These are phyloP conservation scores for Coniochaeta ligniaria DNA, from an alignment of 2,329 filamentous ascomycete species.

Conservation along the genomic window DNA sequence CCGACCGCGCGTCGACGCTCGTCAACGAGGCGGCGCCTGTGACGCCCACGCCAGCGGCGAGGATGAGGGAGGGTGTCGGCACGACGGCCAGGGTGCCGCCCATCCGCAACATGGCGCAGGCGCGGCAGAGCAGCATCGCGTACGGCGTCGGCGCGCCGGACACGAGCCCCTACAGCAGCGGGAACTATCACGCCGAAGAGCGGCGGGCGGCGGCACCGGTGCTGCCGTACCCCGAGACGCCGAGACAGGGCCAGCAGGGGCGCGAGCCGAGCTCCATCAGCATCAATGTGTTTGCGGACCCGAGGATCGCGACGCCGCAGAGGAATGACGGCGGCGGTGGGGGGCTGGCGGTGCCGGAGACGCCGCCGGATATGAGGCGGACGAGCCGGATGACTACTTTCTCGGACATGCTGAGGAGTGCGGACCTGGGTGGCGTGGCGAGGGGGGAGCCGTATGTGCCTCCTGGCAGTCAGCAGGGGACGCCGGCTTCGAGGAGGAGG, in stretches of 20 bases:
- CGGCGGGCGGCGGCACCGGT: background rate
- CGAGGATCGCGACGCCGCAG: slow-evolving; percentile 24
- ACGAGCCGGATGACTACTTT: slow-evolving; percentile 36
- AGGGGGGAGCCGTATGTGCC: slow-evolving; percentile 35
- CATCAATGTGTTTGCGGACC: slow-evolving; percentile 47
- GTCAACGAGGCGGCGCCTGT: background rate
- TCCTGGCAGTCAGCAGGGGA: slow-evolving; percentile 15
- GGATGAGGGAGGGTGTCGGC: background rate
- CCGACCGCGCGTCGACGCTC: slow-evolving; percentile 2
- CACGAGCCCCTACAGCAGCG: slow-evolving; percentile 2
- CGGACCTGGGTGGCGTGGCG: slow-evolving; percentile 32
- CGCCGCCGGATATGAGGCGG: background rate
- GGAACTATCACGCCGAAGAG: background rate
- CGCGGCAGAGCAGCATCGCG: slow-evolving; percentile 11
- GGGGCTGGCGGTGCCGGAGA: background rate
- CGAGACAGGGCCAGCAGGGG: slow-evolving; percentile 11
- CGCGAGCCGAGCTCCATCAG: slow-evolving; percentile 39
- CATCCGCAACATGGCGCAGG: slow-evolving; percentile 28
- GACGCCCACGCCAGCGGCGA: slow-evolving; percentile 10
- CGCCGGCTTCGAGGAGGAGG: slow-evolving; percentile 5
- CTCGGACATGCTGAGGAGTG: slow-evolving; percentile 45
- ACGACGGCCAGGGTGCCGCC: slow-evolving; percentile 15
- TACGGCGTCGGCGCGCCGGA: slow-evolving; percentile 12
- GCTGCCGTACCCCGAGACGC: slow-evolving; percentile 10
- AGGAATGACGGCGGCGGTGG: background rate